phyloP scores from a whole-genome alignment of 1,139 yeast genomes.

The Pneumocystis jirovecii region DNA sequence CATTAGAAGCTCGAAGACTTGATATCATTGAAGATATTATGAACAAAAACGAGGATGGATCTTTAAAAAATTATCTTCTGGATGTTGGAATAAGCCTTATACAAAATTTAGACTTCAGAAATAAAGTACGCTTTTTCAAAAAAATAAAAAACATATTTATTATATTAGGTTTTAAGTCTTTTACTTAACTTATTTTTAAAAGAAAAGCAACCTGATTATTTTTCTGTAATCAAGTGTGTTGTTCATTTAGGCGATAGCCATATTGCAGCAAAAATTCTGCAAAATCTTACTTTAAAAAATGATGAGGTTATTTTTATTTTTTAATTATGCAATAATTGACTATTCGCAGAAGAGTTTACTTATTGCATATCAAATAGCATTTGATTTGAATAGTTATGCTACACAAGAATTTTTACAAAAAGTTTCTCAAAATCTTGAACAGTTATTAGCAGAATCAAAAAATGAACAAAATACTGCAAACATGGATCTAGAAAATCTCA shows the following conservation, averaged over 20 bases:
- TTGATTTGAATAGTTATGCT: conserved; percentile 82
- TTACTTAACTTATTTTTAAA: conserved; percentile 47
- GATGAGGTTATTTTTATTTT: conserved; percentile 18
- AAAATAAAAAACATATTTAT: neutral
- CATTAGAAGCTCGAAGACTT: conserved; percentile 73
- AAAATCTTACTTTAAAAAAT: conserved; percentile 35
- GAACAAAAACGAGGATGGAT: conserved; percentile 28
- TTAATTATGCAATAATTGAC: neutral
- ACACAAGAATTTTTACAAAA: conserved; percentile 76
- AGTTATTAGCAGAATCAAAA: conserved; percentile 21
- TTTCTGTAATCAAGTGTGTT: conserved; percentile 66
- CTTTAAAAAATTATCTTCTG: conserved; percentile 57
- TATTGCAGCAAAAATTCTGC: conserved; percentile 55
- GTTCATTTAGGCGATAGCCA: conserved; percentile 70
- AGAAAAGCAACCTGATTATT: conserved; percentile 58
- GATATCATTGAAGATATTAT: conserved; percentile 51
- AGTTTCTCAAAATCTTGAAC: conserved; percentile 28
- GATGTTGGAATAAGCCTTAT: conserved; percentile 58
- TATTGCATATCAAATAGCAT: conserved; percentile 85
- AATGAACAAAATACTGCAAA: conserved; percentile 35
- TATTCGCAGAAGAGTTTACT: conserved; percentile 24
- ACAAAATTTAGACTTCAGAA: conserved; percentile 50
- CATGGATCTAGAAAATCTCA: neutral
- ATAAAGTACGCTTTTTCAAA: conserved; percentile 23
- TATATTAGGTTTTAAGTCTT: conserved; percentile 18